These are phyloP conservation scores for Phytophthora pisi DNA, from an alignment of 352 stramenopile species.

Conservation along the genomic window DNA sequence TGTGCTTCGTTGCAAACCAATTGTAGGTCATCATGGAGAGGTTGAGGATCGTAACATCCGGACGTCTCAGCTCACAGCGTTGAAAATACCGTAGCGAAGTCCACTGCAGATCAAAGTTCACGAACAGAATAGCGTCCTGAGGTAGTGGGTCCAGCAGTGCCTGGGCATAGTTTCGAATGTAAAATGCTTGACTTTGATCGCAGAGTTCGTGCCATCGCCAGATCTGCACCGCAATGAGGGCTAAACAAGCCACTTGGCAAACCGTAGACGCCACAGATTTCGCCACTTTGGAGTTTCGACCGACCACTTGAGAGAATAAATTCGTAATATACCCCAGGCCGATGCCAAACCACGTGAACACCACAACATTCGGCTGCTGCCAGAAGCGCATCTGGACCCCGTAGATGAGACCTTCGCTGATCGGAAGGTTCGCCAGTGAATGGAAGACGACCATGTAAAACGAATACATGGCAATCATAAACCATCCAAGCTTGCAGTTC, in stretches of 20 bases:
- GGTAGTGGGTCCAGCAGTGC: constrained; percentile 89
- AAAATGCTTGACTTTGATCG: constrained; percentile 57
- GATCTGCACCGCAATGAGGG: constrained; percentile 38
- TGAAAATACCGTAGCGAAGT: constrained; percentile 92
- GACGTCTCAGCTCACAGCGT: constrained; percentile 73
- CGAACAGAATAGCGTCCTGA: constrained; percentile 79
- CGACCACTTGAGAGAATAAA: constrained; percentile 5
- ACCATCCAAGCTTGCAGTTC: constrained; percentile 20
- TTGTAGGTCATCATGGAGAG: constrained; percentile 91
- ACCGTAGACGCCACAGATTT: not conserved
- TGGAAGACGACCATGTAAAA: constrained; percentile 97
- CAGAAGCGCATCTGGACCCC: constrained; percentile 95
- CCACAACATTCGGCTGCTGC: constrained; percentile 94
- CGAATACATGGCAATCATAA: constrained; percentile 50
- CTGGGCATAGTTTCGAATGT: constrained; percentile 88
- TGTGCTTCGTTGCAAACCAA: constrained; percentile 81
- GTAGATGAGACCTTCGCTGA: constrained; percentile 92
- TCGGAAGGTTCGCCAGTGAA: constrained; percentile 92
- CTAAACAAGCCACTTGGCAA: constrained; percentile 22
- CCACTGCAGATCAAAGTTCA: constrained; percentile 94
- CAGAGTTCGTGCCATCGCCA: constrained; percentile 50
- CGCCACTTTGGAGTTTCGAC: not conserved
- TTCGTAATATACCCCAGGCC: constrained; percentile 43
- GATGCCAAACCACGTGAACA: constrained; percentile 87
- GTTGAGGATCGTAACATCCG: constrained; percentile 88